phyloP scores from a whole-genome alignment of 371 early-diverging fungal genomes.

The Lichtheimia corymbifera region DNA sequence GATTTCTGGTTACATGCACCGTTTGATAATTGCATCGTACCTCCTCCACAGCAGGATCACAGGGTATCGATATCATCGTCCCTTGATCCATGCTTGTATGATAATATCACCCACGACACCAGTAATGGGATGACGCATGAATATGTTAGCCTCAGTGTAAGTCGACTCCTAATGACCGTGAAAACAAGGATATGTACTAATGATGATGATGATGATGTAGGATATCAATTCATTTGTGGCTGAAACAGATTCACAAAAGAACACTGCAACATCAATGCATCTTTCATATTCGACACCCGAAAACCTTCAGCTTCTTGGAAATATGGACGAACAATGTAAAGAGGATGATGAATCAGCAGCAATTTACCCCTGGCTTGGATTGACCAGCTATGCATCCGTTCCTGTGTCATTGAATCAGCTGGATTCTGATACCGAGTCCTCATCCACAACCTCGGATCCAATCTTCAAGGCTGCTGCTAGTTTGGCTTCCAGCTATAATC shows the following conservation, averaged over 20 bases:
- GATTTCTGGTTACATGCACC: no score
- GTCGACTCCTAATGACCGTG: neutral
- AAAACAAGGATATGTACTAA: neutral
- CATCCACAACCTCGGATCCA: neutral
- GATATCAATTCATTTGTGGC: conserved; percentile 49
- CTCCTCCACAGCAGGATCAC: no score
- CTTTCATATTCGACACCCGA: conserved; percentile 23
- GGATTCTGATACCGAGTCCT: neutral
- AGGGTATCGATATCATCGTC: neutral
- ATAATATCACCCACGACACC: neutral
- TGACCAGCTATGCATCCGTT: conserved; percentile 10
- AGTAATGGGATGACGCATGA: conserved; percentile 13
- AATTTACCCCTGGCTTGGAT: neutral
- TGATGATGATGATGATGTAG: conserved; percentile 12
- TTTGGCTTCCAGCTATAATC: neutral
- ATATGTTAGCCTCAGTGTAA: conserved; percentile 41
- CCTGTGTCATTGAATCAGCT: conserved; percentile 1
- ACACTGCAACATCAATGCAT: conserved; percentile 16
- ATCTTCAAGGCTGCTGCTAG: no score
- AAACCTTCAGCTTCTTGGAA: conserved; percentile 16
- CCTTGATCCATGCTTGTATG: conserved; percentile 4
- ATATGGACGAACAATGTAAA: conserved; percentile 1
- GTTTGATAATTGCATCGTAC: no score
- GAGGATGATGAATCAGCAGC: neutral
- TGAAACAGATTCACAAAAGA: conserved; percentile 36